Base-by-base conservation (phyloP, 768 basidiomycete genomes). In the Chiua virens region DNA sequence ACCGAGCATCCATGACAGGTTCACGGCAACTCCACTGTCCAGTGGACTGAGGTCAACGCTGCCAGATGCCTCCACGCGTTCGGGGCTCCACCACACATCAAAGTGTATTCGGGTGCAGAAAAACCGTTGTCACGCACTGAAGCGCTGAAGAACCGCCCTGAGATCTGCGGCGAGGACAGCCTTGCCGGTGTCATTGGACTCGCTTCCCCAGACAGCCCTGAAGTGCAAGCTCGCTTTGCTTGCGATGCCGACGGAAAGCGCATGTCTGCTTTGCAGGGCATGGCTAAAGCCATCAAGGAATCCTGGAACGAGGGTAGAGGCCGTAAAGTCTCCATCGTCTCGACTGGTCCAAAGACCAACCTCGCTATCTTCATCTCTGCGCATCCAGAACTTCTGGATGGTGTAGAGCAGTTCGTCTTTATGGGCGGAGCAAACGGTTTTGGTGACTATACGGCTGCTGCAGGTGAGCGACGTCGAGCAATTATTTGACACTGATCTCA, bases 371-470 rank as follows among this genome's bases (percentile, higher is more conserved):
- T 90, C 57, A 73, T 85, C 17, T 73, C 74, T 50, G 78, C 77
- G 3, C 80, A 83, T 72, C 80, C 83, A 0, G 74, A 81, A 23
- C 69, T 85, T 4, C 54, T 80, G 18, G 71, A 72, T 3, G 77
- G 70, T 11, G 67, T 84, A 7, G 74, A 76, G 36, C 70, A 79
- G 47, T 71, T 83, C 38, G 77, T 82, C 14, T 77, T 92, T 60
- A 95, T 96, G 92, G 92, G 92, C 11, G 92, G 92, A n/a, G 91
- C 83, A 3, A 84, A 91, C 25, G 92, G 92, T 9, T 63, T 89
- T 21, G 92, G 92, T 0, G 94, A 94, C 61, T 75, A 85, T 28
- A 85, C 87, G 8, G 74, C 91, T 14, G 85, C 82, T 11, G 90
- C 89, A 60, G 83, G 84, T 83, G 50, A 40, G 70, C 52, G 3